A percentile compares a stretch with the other conserved stretches of the same genome.
phyloP scores from a whole-genome alignment of 2,329 filamentous ascomycete genomes.

The Botrytis sinoallii region DNA sequence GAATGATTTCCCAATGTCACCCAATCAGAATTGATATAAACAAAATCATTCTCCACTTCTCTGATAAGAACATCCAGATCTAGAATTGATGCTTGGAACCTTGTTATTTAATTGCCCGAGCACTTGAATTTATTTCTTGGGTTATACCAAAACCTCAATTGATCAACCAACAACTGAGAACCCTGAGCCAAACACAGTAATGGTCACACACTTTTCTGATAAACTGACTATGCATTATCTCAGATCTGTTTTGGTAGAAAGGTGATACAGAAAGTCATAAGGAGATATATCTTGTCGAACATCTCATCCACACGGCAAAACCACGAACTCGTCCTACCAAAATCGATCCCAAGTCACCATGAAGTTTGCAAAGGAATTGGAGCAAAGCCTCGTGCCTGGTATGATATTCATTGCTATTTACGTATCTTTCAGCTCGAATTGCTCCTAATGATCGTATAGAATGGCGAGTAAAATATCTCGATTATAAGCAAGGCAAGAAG shows the following conservation, averaged over 20 bases:
- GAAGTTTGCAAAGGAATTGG: slow-evolving; percentile 75
- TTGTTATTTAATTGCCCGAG: background rate
- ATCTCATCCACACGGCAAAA: background rate
- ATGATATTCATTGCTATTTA: slow-evolving; percentile 21
- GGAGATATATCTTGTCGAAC: background rate
- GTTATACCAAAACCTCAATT: background rate
- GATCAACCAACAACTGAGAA: background rate
- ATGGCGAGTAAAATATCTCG: slow-evolving; percentile 90
- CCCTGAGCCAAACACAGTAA: background rate
- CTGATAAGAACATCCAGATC: background rate
- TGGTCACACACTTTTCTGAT: background rate
- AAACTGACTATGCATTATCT: background rate
- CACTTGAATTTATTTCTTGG: background rate
- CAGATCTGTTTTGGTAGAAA: background rate
- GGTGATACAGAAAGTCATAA: background rate
- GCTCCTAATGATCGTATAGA: slow-evolving; percentile 46
- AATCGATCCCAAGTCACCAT: slow-evolving; percentile 39
- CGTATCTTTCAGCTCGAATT: background rate
- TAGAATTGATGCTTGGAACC: background rate
- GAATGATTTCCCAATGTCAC: background rate
- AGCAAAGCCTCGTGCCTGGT: slow-evolving; percentile 83
- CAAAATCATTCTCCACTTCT: background rate
- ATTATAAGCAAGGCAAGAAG: slow-evolving; percentile 96
- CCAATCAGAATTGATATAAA: background rate
- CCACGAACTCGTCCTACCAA: background rate